Percentiles rank a stretch among this genome's conserved stretches.
phyloP scores from a whole-genome alignment of 768 basidiomycete species.

The Termitomyces sp. region DNA sequence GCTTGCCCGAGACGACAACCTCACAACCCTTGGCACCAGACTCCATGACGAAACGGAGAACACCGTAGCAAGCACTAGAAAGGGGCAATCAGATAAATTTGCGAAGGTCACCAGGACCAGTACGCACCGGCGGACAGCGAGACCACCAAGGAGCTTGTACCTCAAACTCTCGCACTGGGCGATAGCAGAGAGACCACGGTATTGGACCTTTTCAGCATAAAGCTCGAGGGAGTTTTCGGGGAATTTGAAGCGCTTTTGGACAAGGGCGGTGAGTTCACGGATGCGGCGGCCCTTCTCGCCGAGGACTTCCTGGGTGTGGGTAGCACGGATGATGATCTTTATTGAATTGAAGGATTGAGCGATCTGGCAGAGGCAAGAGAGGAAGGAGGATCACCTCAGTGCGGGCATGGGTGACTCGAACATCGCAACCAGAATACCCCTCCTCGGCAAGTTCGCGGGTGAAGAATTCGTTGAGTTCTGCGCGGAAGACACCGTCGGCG shows the following conservation, averaged over 20 bases:
- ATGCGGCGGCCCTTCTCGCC: constrained; percentile 99
- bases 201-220: constrained; percentile 99
- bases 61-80: constrained; percentile 97
- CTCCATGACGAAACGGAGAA: constrained; percentile 99
- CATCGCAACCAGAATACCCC: constrained; percentile 99
- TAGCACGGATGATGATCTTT: constrained; percentile 98
- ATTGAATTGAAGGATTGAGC: constrained; percentile 10
- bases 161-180: constrained; percentile 98
- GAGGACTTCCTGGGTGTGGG: constrained; percentile 98
- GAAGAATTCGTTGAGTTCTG: constrained; percentile 99
- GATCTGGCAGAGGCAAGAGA: neutral
- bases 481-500: constrained; percentile 98
- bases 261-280: constrained; percentile 95
- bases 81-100: neutral
- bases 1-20: constrained; percentile 99
- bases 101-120: neutral
- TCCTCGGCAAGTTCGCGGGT: constrained; percentile 97
- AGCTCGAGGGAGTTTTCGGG: constrained; percentile 98
- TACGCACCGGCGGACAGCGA: constrained; percentile 93
- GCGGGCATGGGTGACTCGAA: constrained; percentile 97
- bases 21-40: constrained; percentile 99
- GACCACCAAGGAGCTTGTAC: constrained; percentile 99
- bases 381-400: constrained; percentile 67
- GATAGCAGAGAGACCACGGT: constrained; percentile 96
- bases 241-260: constrained; percentile 99